Conservation (phyloP, 805 yeast genomes). For the Candida namnaoensis region DNA sequence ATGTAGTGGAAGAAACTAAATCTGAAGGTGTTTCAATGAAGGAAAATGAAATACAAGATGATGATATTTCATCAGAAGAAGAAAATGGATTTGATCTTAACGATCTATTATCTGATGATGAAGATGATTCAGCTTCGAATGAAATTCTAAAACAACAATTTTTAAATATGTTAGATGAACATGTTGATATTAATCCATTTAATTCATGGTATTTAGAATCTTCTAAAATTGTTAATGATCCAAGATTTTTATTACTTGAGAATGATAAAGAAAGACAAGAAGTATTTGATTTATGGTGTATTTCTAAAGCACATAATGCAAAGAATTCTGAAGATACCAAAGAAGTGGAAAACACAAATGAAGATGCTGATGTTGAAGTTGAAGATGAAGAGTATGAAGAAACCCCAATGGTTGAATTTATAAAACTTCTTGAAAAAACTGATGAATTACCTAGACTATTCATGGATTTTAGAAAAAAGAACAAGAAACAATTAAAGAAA, state of each 20-base stretch:
- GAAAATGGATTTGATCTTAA: conserved; percentile 14
- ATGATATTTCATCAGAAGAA: conserved; percentile 8
- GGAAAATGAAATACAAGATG: conserved; percentile 4
- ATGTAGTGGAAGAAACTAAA: neutral
- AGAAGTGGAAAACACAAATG: neutral
- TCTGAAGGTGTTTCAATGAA: conserved; percentile 2
- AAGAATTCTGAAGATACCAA: neutral
- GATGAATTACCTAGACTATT: conserved; percentile 21
- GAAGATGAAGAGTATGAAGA: conserved; percentile 3
- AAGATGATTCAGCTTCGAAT: conserved; percentile 11
- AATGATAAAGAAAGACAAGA: conserved; percentile 25
- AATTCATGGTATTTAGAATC: conserved; percentile 40
- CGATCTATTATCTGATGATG: conserved; percentile 9
- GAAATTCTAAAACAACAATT: conserved; percentile 14
- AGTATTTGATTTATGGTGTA: conserved; percentile 40
- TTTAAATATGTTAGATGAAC: conserved; percentile 23
- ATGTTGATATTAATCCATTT: conserved; percentile 28
- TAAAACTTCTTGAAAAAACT: conserved; percentile 18
- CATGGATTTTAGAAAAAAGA: conserved; percentile 28
- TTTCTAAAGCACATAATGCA: conserved; percentile 7
- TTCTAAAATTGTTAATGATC: conserved; percentile 30
- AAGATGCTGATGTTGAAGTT: neutral
- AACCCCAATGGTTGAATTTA: conserved; percentile 13
- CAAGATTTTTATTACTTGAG: conserved; percentile 26
- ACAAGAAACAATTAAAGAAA: conserved; percentile 18